Conservation (phyloP, 108 stramenopile genomes). For the Nitzschia inconspicua region DNA sequence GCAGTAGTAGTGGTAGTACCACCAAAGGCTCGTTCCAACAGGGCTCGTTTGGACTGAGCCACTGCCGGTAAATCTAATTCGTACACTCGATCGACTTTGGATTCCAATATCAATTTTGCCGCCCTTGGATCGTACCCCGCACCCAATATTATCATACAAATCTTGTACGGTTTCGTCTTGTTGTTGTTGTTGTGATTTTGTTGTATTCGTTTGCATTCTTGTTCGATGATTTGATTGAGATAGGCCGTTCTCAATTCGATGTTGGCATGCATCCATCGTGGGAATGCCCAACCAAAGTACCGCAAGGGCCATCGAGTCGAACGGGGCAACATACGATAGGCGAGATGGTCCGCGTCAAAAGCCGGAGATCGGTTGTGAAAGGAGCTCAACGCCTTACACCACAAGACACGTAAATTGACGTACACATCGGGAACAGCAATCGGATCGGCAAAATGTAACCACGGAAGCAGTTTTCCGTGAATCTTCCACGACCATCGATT, state of each 20-base stretch:
- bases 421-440: conserved; percentile 14
- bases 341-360: background rate
- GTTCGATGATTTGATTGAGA: conserved; percentile 51
- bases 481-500: conserved; percentile 11
- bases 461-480: conserved; percentile 4
- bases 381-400: conserved; percentile 18
- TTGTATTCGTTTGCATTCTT: background rate
- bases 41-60: conserved; percentile 45
- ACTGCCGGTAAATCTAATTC: conserved; percentile 73
- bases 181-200: background rate
- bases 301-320: conserved; percentile 5
- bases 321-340: conserved; percentile 16
- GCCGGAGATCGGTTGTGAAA: conserved; percentile 8
- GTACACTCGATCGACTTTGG: conserved; percentile 27
- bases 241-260: conserved; percentile 76
- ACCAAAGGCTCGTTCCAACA: conserved; percentile 18
- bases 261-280: conserved; percentile 76
- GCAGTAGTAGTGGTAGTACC: background rate
- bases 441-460: conserved; percentile 11
- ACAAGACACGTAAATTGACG: conserved; percentile 22
- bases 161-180: conserved; percentile 5
- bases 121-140: conserved; percentile 72
- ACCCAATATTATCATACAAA: conserved; percentile 62
- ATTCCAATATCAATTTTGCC: conserved; percentile 31
- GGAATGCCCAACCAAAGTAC: conserved; percentile 26